A percentile compares a stretch with the other conserved stretches of the same genome.
phyloP scores from a whole-genome alignment of 2,329 filamentous ascomycete genomes.

The Sporothrix protearum region DNA sequence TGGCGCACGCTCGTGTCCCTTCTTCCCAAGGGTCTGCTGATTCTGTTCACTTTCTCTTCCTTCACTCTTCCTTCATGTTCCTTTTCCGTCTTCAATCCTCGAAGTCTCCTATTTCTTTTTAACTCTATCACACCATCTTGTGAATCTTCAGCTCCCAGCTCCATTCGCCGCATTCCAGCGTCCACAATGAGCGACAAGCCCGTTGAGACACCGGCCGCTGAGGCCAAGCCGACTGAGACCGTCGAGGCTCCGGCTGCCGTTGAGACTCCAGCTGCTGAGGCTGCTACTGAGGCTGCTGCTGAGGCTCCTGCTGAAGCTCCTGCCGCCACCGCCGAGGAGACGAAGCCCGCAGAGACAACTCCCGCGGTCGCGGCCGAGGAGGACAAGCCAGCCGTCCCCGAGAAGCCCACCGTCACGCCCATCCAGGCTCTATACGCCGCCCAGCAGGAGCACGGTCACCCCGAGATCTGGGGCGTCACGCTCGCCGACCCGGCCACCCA shows the following conservation, averaged over 20 bases:
- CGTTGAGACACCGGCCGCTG: slow-evolving; percentile 24
- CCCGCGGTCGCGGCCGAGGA: not conserved
- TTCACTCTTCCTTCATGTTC: not conserved
- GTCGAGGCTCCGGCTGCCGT: not conserved
- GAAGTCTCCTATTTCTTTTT: not conserved
- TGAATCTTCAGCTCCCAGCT: not conserved
- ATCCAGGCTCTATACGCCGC: slow-evolving; percentile 32
- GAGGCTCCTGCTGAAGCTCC: not conserved
- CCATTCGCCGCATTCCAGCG: not conserved
- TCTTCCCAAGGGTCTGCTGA: not conserved
- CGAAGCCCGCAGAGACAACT: not conserved
- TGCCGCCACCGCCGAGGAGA: slow-evolving; percentile 1
- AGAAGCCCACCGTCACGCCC: slow-evolving; percentile 18
- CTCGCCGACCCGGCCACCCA: slow-evolving; percentile 54
- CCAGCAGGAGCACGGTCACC: slow-evolving; percentile 13
- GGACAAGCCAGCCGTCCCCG: slow-evolving; percentile 13
- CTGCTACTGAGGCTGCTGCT: not conserved
- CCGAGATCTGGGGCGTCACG: slow-evolving; percentile 82
- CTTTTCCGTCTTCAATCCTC: not conserved
- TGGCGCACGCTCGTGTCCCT: slow-evolving; percentile 11
- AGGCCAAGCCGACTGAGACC: slow-evolving; percentile 10
- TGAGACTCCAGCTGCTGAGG: not conserved
- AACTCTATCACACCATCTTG: not conserved
- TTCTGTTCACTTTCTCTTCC: not conserved
- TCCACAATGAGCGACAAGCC: slow-evolving; percentile 27